phyloP scores from a whole-genome alignment of 208 protist species.

The Leishmania braziliensis region DNA sequence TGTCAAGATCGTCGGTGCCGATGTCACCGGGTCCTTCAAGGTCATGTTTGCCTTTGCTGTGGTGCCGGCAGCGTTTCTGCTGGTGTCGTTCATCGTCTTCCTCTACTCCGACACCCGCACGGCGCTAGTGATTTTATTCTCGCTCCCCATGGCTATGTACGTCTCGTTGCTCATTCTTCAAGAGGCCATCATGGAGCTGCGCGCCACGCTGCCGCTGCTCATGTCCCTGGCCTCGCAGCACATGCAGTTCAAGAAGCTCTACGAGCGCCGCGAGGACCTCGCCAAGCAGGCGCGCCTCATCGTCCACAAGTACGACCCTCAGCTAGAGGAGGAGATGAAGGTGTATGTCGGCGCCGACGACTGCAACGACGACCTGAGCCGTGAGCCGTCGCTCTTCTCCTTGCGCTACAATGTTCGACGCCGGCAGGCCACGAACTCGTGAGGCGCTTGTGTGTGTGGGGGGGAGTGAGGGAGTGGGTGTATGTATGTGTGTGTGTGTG shows the following conservation, averaged over 20 bases:
- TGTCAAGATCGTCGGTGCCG: slow-evolving; percentile 90
- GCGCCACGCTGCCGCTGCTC: slow-evolving; percentile 83
- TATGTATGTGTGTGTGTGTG: slow-evolving; percentile 5
- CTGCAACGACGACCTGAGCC: slow-evolving; percentile 52
- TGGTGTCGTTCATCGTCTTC: slow-evolving; percentile 64
- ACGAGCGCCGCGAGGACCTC: slow-evolving; percentile 75
- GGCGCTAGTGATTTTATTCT: slow-evolving; percentile 68
- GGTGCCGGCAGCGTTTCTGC: slow-evolving; percentile 60
- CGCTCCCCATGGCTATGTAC: slow-evolving; percentile 92
- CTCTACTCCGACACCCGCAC: slow-evolving; percentile 68
- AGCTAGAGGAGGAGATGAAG: slow-evolving; percentile 78
- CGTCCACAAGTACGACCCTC: slow-evolving; percentile 69
- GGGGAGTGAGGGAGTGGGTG: neutral
- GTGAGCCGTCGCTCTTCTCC: slow-evolving; percentile 88
- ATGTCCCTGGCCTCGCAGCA: slow-evolving; percentile 88
- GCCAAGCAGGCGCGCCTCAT: slow-evolving; percentile 58
- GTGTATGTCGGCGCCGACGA: slow-evolving; percentile 45
- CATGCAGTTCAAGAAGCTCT: slow-evolving; percentile 88
- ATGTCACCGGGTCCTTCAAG: slow-evolving; percentile 93
- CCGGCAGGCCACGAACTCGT: slow-evolving; percentile 44
- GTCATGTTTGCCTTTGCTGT: slow-evolving; percentile 69
- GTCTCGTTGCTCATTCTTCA: slow-evolving; percentile 86
- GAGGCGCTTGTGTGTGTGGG: neutral
- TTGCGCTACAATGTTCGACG: slow-evolving; percentile 75
- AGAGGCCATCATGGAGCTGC: slow-evolving; percentile 82